phyloP scores from a whole-genome alignment of 768 basidiomycete species.

The Piloderma croceum region DNA sequence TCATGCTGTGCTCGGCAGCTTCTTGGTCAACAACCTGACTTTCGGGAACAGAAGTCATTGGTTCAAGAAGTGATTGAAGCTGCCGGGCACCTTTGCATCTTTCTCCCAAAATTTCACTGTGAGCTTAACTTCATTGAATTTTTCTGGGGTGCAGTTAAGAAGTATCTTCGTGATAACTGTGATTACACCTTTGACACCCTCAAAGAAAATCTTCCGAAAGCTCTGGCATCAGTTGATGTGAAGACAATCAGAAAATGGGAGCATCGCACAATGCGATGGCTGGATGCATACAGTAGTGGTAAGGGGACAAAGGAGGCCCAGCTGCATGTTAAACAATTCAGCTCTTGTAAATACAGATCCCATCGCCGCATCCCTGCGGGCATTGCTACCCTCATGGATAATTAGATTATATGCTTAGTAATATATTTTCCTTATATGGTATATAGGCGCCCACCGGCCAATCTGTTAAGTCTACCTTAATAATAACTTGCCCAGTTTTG shows the following conservation, averaged over 20 bases:
- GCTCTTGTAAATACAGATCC: conserved; percentile 17
- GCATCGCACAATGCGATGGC: conserved; percentile 11
- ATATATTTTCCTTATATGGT: background rate
- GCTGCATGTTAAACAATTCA: conserved; percentile 13
- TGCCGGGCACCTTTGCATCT: conserved; percentile 8
- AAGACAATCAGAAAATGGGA: conserved; percentile 17
- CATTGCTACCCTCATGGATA: conserved; percentile 7
- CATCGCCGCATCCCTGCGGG: conserved; percentile 17
- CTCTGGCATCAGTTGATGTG: conserved; percentile 14
- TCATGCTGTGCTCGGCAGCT: conserved; percentile 28
- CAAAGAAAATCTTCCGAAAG: conserved; percentile 8
- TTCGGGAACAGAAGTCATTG: conserved; percentile 16
- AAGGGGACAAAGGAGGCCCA: conserved; percentile 14
- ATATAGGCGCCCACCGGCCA: background rate
- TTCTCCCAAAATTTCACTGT: conserved; percentile 22
- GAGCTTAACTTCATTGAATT: conserved; percentile 28
- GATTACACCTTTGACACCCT: conserved; percentile 6
- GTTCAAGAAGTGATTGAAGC: conserved; percentile 12
- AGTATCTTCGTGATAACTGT: conserved; percentile 7
- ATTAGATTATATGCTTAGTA: conserved; percentile 1
- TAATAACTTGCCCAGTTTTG: conserved; percentile 2
- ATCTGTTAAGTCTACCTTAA: background rate
- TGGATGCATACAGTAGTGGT: conserved; percentile 12
- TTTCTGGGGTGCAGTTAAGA: conserved; percentile 8
- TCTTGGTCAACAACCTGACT: conserved; percentile 17